Base-by-base conservation (phyloP, 257 asterid genomes). In the Plectranthus barbatus region DNA sequence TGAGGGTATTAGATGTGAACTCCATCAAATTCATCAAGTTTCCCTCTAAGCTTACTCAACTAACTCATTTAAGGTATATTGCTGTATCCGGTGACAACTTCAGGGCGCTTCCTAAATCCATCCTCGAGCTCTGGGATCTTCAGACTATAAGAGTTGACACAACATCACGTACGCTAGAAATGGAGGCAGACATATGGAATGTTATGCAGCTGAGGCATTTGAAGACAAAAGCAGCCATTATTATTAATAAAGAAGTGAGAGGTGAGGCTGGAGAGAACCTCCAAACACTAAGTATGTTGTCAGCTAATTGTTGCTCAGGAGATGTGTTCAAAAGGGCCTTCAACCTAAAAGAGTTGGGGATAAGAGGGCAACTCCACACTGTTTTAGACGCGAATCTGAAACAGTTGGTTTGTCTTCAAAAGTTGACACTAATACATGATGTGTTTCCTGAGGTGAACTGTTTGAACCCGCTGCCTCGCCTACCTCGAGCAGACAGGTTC, bases 191-290 rank as follows among this genome's bases (percentile, higher is more conserved):
- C 9, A 39, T 72, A 9, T 58, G 76, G 68, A 71, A 66, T 11
- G 59, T 72, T 69, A 44, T 17, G 17, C 69, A 39, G 13, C 60
- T 71, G 23, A 64, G 86, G 60, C 84, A 81, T 67, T 4, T 81
- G 1, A 70, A 55, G 69, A 70, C 81, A 3, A 73, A 74, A 45
- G 72, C 78, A 18, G 47, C 78, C 8, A 64, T 75, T 7, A 0
- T 21, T 15, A 47, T 77, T 1, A 29, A 17, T 4, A 50, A 11
- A 36, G 24, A n/a, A 3, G 39, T n/a, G 11, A 24, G 10, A 13
- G 46, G 55, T 26, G 33, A 21, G 39, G 66, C 8, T 3, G 39
- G 40, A 0, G 37, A 56, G 47, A 66, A 52, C 13, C 75, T 83
- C 9, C 83, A 77, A 6, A 77, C 81, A 0, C 66, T 83, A 0